Percentiles rank a stretch among this genome's conserved stretches.
phyloP scores from a whole-genome alignment of 768 basidiomycete genomes.

The Mrakia frigida region DNA sequence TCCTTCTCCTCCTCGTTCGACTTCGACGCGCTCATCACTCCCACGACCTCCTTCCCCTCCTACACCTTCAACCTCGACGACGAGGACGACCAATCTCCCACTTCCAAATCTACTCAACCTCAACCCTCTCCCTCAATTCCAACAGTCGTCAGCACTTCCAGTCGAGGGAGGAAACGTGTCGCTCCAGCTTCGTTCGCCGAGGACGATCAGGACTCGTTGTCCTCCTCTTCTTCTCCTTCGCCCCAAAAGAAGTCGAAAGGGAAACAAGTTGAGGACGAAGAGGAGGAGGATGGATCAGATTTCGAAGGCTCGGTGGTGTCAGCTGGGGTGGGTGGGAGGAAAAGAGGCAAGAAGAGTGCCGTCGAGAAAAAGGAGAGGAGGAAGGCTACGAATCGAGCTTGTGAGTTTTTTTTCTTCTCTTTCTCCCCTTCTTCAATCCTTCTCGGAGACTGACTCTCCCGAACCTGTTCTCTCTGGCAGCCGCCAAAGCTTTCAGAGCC shows the following conservation, averaged over 20 bases:
- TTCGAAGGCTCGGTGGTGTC: background rate
- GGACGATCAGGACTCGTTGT: background rate
- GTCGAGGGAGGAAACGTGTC: background rate
- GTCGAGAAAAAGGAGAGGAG: slow-evolving; percentile 11
- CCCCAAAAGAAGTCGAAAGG: background rate
- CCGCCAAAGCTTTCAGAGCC: slow-evolving; percentile 10
- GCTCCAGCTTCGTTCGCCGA: background rate
- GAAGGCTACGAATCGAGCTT: slow-evolving; percentile 9
- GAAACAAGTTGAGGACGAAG: background rate
- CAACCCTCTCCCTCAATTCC: background rate
- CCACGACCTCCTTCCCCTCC: background rate
- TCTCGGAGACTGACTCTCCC: background rate
- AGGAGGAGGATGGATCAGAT: background rate
- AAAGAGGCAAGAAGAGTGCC: background rate
- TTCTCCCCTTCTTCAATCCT: background rate
- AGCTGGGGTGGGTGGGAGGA: background rate
- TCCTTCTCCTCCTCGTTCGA: background rate
- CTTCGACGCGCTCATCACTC: background rate
- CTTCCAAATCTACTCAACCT: background rate
- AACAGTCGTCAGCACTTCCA: background rate
- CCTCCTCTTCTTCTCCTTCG: background rate
- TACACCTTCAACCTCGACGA: background rate
- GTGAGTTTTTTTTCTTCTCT: background rate
- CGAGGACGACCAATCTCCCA: background rate
- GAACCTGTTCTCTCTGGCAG: background rate